Evolutionary conservation across 1,139 yeast genomes (phyloP), one percentile per base, ranked within the genome.

Genomic region (Lodderomyces metapsilosis): DNA sequence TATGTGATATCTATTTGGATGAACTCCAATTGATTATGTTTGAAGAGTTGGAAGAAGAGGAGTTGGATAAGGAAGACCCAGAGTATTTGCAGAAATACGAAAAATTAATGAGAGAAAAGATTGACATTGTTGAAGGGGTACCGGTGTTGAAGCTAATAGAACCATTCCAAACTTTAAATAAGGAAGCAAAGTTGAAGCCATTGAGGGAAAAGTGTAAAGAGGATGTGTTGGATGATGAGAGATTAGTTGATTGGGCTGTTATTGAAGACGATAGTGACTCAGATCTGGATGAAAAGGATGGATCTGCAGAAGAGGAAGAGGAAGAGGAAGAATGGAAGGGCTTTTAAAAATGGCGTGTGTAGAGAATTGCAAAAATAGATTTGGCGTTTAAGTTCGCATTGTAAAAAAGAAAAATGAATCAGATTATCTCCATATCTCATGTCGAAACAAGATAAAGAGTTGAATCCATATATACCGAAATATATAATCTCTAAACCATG

Each of bases 1-100:
- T 92, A 41, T 76, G 87, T 50, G 98, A 92, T 64, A 80, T 92
- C 13, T 83, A 79, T 57, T 62, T 87, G 36, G 98, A 91, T 54
- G 98, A 92, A 62, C 68, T 92, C 50, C 95, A 84, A 54, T 74
- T 75, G 47, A 77, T 84, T 8, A 59, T 84, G 43, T 77, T 78
- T 46, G 78, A 68, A 34, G 74, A 66, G 5, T 54, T 69, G 37
- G 71, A 66, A 31, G 68, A 68, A 23, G 78, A 71, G 16, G 74
- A 71, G 21, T 67, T 64, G 23, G 67, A 63, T 25, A 66, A 62
- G 13, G 59, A 54, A 24, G 63, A 52, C n/a, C 52, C 52, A 34
- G 45, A 39, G 17, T 46, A 48, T 41, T 61, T 54, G 10, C 57
- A 56, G 6, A 62, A 63, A 21, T 60, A 57, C 33, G 61, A 59